Evolutionary conservation across 75 land plant genomes (phyloP), one percentile per base, ranked within the genome.

Genomic region (Selaginella tamariscina): DNA sequence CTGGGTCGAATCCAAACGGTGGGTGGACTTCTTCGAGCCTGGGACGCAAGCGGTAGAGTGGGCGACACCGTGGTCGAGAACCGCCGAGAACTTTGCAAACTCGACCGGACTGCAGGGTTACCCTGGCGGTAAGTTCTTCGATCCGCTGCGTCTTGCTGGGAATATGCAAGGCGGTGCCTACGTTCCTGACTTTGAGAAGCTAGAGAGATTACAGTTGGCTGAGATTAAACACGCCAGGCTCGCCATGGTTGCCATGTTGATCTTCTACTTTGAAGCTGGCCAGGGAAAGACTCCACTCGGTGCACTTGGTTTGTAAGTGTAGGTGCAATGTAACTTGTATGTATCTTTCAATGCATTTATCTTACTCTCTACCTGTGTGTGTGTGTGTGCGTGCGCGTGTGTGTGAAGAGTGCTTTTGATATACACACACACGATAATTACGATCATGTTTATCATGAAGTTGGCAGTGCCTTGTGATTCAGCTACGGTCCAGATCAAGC

Each of bases 241-340:
- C 31, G 98, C 98, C 31, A 93, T 93, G 98, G 29, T 93, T 27
- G 98, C 98, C 49, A 93, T 88, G 98, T 81, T 93, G 32, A 86
- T 88, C 64, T 93, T 93, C 80, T 93, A 88, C 88, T 89, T 93
- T 33, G 98, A 93, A 77, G 98, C 98, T 27, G 98, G 89, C 1
- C 98, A 93, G 71, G 98, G 98, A 11, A 79, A 86, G 72, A 93
- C 98, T 0, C 98, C 98, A 9, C 88, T 93, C 13, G 87, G 87
- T 22, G 94, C 87, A 11, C 83, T 92, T 33, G 94, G 89, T 0
- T 72, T 88, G 71, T 91, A 83, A 85, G 72, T n/a, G n/a, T 60
- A 60, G 13, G 11, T 60, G n/a, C n/a, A n/a, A n/a, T n/a, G n/a
- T n/a, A n/a, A n/a, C n/a, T n/a, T n/a, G n/a, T n/a, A n/a, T n/a